Evolutionary conservation across 257 asterid species (phyloP), one percentile per base, ranked within the genome.

Genomic region (Ilex aquifolium): DNA sequence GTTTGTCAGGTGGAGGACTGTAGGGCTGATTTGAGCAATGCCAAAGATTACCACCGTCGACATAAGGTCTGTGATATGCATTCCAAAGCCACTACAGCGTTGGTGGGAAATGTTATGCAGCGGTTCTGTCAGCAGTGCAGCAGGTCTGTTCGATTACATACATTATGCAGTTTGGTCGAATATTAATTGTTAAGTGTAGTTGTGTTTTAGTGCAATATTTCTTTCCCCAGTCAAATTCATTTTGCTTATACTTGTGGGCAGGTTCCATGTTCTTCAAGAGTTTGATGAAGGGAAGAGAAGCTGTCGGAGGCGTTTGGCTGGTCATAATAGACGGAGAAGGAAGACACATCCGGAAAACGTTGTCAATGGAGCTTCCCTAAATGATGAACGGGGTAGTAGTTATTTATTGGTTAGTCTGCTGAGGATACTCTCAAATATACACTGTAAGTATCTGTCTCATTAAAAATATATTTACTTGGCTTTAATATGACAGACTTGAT

Each of bases 71-170:
- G 98, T 50, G 94, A 83, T 11, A 66, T 83, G 69, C 98, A 91
- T 77, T 88, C 96, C 56, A 91, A 91, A 78, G 89, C 95, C 59
- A 71, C 79, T 12, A 60, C 72, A 63, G 93, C 96, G 61, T 70
- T 88, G 68, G 95, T 88, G 39, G 94, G 94, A 65, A 78, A 74
- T 61, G 80, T 85, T 31, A 60, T 83, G 91, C 98, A 91, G 76
- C 80, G 98, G 46, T 91, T 91, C 67, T 91, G 98, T 78, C 96
- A 91, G 69, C 96, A 88, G 67, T 88, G 98, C 73, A 91, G 95
- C 91, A 91, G 98, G 98, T 91, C 67, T 21, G 27, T 21, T 21
- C 1, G 27, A 21, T 21, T 21, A 21, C 27, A 14, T 10, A 11
- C 52, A 2, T 10, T 11, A 42, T 46, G 13, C 52, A 0, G 6